Base-by-base conservation (phyloP, 106 monocot species). In the Vanilla planifolia region DNA sequence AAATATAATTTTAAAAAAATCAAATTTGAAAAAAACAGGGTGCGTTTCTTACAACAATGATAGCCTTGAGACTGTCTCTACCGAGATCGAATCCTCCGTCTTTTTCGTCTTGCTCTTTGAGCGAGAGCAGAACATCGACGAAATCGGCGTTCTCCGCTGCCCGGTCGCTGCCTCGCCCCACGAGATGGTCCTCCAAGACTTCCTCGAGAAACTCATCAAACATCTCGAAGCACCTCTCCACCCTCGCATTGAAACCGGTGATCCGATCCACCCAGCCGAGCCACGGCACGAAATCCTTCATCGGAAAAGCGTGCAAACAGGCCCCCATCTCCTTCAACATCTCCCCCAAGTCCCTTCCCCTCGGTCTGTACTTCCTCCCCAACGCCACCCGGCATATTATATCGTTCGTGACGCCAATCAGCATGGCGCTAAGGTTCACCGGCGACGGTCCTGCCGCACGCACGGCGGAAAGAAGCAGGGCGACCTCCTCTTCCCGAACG, bases 301-400 rank as follows among this genome's bases (percentile, higher is more conserved):
- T 21, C 5, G 39, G 25, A 4, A 23, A 20, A 25, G 43, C 43
- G 26, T 17, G 64, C 19, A 72, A 50, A 16, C 17, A 3, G 4
- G 17, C 0, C 16, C 20, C 47, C 33, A 11, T 65, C 56, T 11
- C 5, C n/a, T n/a, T n/a, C n/a, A n/a, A n/a, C n/a, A n/a, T n/a
- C n/a, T n/a, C 14, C 39, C 29, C 55, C 50, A 26, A 75, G 74
- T 55, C 71, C 70, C 6, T 48, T 48, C 67, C 40, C 50, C 2
- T 71, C 21, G 1, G 75, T 74, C 53, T 46, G 20, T 60, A 71
- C 80, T 23, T 76, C 65, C 30, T 80, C 25, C 1, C 28, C 43
- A 52, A 79, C 84, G 14, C 44, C 44, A 4, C 19, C 44, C 19
- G 44, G n/a, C n/a, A n/a, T n/a, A 37, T 6, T 37, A 50, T 23